Conservation (phyloP, 2,329 filamentous ascomycete genomes). For the Blastomyces gilchristii region DNA sequence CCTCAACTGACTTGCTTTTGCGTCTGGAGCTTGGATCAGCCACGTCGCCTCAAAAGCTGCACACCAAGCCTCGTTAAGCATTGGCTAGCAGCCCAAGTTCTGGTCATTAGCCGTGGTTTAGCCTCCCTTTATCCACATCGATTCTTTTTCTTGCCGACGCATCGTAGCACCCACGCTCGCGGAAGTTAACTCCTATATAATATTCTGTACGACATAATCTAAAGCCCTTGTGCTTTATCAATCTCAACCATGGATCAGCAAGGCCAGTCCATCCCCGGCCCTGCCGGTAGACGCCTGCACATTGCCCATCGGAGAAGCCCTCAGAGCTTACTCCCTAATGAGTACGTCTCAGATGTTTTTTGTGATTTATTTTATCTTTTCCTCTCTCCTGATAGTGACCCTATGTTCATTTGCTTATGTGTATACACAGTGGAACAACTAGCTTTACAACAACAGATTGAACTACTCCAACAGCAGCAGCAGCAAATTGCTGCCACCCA, state of each 20-base stretch:
- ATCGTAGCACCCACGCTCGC: neutral
- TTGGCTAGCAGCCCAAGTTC: constrained; percentile 4
- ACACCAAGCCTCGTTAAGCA: neutral
- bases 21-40: constrained; percentile 1
- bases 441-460: constrained; percentile 89
- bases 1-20: neutral
- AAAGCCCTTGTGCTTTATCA: constrained; percentile 4
- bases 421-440: constrained; percentile 71
- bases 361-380: constrained; percentile 15
- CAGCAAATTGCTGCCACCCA: constrained; percentile 94
- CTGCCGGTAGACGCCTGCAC: constrained; percentile 73
- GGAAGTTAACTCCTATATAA: neutral
- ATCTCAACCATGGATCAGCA: constrained; percentile 19
- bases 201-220: constrained; percentile 3
- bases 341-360: constrained; percentile 53
- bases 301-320: constrained; percentile 85
- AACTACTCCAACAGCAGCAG: constrained; percentile 90
- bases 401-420: constrained; percentile 6
- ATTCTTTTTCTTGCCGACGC: constrained; percentile 4
- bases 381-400: neutral
- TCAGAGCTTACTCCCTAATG: constrained; percentile 88
- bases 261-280: constrained; percentile 47
- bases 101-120: constrained; percentile 5
- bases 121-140: constrained; percentile 3
- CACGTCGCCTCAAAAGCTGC: constrained; percentile 5